A percentile compares a stretch with the other conserved stretches of the same genome.
phyloP scores from a whole-genome alignment of 805 yeast species.

The Kurtzmaniella cleridarum region DNA sequence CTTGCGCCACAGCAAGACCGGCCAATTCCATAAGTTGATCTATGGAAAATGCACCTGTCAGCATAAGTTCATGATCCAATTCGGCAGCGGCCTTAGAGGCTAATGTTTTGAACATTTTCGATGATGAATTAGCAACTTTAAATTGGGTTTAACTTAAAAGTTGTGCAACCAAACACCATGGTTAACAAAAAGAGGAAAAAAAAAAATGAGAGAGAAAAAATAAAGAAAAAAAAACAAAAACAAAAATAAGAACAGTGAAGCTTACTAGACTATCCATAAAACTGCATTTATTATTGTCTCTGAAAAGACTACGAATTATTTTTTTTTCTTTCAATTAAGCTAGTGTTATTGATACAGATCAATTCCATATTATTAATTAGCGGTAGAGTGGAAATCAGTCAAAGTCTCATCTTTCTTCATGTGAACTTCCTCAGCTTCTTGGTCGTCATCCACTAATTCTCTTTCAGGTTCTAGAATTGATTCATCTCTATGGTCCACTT shows the following conservation, averaged over 20 bases:
- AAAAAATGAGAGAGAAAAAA: no score
- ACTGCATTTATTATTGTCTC: no score
- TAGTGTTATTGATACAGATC: conserved; percentile 20
- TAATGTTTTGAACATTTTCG: conserved; percentile 20
- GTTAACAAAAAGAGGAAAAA: no score
- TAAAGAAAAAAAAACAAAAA: no score
- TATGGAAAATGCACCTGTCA: conserved; percentile 71
- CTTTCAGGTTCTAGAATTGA: neutral
- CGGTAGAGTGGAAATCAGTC: conserved; percentile 45
- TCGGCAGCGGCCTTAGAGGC: conserved; percentile 58
- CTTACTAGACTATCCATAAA: no score
- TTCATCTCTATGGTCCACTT: neutral
- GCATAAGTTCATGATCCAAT: conserved; percentile 84
- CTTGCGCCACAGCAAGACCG: conserved; percentile 90
- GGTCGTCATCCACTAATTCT: conserved; percentile 1
- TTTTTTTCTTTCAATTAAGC: no score
- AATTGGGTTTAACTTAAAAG: no score
- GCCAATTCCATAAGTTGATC: conserved; percentile 96
- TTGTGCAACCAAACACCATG: no score
- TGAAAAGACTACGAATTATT: no score
- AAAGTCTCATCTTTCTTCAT: conserved; percentile 46
- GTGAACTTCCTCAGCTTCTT: conserved; percentile 8
- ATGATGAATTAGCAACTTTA: neutral
- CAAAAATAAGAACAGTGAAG: no score
- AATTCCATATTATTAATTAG: conserved; percentile 5